Conservation (phyloP, 768 basidiomycete genomes). For the Boletus reticuloceps region DNA sequence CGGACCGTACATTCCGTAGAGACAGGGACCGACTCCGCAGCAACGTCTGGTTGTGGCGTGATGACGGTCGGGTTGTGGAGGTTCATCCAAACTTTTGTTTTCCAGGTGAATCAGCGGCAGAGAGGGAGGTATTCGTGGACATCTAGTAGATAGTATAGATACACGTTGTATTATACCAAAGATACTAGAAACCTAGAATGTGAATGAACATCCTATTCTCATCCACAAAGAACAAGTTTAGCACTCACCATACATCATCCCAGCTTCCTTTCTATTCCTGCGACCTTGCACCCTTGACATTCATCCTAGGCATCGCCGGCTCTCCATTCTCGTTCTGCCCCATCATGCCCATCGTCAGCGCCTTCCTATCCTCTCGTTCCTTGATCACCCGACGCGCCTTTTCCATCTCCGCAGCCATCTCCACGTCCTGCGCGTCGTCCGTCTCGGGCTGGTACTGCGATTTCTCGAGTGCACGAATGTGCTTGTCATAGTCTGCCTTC, state of each 20-base stretch:
- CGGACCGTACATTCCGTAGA: no score
- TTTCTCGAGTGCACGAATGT: slow-evolving; percentile 73
- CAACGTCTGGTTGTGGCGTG: no score
- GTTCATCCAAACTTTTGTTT: no score
- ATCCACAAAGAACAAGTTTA: not conserved
- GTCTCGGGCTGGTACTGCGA: slow-evolving; percentile 50
- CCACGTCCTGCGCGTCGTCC: slow-evolving; percentile 53
- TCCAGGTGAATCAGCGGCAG: no score
- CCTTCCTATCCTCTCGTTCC: slow-evolving; percentile 74
- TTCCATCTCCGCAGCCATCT: slow-evolving; percentile 76
- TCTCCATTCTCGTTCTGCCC: slow-evolving; percentile 41
- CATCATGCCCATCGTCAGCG: slow-evolving; percentile 59
- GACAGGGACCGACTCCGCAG: no score
- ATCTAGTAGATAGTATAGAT: slow-evolving; percentile 5
- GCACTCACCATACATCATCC: slow-evolving; percentile 84
- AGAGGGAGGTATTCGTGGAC: no score
- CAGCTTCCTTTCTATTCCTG: slow-evolving; percentile 84
- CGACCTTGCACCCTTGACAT: slow-evolving; percentile 78
- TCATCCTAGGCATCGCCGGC: slow-evolving; percentile 71
- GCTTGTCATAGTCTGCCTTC: slow-evolving; percentile 68
- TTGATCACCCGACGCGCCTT: slow-evolving; percentile 70
- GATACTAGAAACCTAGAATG: slow-evolving; percentile 22
- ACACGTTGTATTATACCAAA: slow-evolving; percentile 1
- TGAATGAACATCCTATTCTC: not conserved
- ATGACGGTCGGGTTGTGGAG: no score